Percentiles rank a stretch among this genome's conserved stretches.
phyloP scores from a whole-genome alignment of 2,329 filamentous ascomycete species.

The Fusarium marasasianum region DNA sequence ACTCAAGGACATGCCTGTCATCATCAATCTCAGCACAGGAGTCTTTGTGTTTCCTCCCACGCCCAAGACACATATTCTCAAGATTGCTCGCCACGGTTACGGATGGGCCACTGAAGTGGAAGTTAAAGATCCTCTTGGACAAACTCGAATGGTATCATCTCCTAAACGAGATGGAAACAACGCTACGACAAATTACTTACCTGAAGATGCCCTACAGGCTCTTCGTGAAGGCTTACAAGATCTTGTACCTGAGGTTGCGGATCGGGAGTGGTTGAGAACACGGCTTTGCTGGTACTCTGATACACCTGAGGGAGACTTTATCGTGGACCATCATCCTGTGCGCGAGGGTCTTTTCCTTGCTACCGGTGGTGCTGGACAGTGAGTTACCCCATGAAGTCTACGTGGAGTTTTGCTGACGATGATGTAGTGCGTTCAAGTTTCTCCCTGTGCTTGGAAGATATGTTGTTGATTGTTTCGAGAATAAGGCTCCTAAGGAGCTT shows the following conservation, averaged over 20 bases:
- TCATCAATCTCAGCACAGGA: slow-evolving; percentile 63
- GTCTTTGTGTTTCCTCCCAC: slow-evolving; percentile 66
- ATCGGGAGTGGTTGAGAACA: slow-evolving; percentile 60
- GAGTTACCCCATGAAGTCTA: neutral
- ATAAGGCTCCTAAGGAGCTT: slow-evolving; percentile 42
- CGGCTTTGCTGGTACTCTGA: slow-evolving; percentile 73
- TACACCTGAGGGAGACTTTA: slow-evolving; percentile 70
- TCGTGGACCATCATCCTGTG: slow-evolving; percentile 65
- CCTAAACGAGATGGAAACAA: slow-evolving; percentile 50
- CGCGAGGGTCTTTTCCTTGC: slow-evolving; percentile 58
- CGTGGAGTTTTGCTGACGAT: neutral
- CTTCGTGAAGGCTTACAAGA: slow-evolving; percentile 61
- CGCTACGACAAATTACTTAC: slow-evolving; percentile 54
- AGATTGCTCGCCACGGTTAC: slow-evolving; percentile 68
- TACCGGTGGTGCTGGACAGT: slow-evolving; percentile 49
- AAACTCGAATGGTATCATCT: slow-evolving; percentile 41
- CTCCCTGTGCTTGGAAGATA: slow-evolving; percentile 32
- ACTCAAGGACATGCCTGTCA: slow-evolving; percentile 65
- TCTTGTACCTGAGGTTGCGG: slow-evolving; percentile 63
- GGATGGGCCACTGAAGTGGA: slow-evolving; percentile 57
- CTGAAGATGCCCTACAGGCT: slow-evolving; percentile 61
- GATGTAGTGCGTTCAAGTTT: slow-evolving; percentile 33
- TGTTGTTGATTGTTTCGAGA: slow-evolving; percentile 47
- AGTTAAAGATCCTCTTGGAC: slow-evolving; percentile 21
- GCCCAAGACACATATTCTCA: slow-evolving; percentile 59